Evolutionary conservation across 2,329 filamentous ascomycete species (phyloP).

Genomic region (Alternaria solani): DNA sequence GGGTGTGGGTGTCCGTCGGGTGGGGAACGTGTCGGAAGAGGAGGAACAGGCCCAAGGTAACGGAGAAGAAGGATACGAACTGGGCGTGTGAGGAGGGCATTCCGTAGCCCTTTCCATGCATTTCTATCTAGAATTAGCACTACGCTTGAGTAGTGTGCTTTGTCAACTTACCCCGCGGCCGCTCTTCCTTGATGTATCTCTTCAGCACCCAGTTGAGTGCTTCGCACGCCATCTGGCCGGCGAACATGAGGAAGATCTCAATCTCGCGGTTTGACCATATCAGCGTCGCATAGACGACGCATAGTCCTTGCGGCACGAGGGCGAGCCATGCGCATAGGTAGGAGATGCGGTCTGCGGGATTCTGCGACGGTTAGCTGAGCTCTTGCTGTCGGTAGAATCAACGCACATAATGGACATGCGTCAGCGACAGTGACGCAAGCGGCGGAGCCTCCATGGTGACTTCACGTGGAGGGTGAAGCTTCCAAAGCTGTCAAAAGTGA

Average conservation of each 20-base stretch:
- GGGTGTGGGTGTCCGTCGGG: constrained; percentile 59
- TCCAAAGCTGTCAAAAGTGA: constrained; percentile 8
- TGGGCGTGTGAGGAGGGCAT: constrained; percentile 97
- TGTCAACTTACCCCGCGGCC: constrained; percentile 72
- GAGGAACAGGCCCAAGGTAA: constrained; percentile 85
- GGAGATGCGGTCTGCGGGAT: constrained; percentile 84
- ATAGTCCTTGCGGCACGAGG: constrained; percentile 89
- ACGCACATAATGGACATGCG: constrained; percentile 92
- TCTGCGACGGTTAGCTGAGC: constrained; percentile 61
- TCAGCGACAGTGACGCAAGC: constrained; percentile 89
- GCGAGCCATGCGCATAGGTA: constrained; percentile 93
- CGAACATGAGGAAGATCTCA: constrained; percentile 89
- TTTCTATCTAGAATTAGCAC: constrained; percentile 56
- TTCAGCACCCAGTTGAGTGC: constrained; percentile 90
- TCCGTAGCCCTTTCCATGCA: constrained; percentile 91
- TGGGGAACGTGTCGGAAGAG: constrained; percentile 72
- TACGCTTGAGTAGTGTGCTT: neutral
- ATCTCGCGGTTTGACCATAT: constrained; percentile 90
- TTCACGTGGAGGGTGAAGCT: constrained; percentile 1
- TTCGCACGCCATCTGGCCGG: constrained; percentile 90
- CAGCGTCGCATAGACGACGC: constrained; percentile 87
- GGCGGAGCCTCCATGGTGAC: constrained; percentile 61
- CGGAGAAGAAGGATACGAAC: constrained; percentile 90
- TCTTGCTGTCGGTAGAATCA: neutral
- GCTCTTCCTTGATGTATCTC: constrained; percentile 88